These are phyloP conservation scores for Yarrowia sp. DNA, from an alignment of 805 yeast species.

Conservation along the genomic window DNA sequence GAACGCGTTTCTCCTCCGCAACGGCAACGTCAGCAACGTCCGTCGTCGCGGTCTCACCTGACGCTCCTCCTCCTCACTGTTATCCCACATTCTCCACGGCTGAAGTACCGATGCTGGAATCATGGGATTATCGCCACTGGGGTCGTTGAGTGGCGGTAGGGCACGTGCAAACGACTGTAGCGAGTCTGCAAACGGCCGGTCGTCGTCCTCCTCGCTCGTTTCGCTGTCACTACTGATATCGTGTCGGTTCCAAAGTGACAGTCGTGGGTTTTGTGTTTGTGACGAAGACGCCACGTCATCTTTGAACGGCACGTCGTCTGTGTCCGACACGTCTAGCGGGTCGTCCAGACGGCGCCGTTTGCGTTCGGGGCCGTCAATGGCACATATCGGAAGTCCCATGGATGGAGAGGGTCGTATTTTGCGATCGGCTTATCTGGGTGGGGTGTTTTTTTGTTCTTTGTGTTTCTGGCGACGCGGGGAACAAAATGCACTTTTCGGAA, in stretches of 20 bases:
- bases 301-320: background rate
- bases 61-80: background rate
- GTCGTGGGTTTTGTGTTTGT: background rate
- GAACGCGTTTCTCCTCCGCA: background rate
- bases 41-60: background rate
- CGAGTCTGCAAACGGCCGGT: background rate
- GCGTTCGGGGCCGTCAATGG: slow-evolving; percentile 6
- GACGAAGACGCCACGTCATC: background rate
- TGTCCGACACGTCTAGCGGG: background rate
- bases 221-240: slow-evolving; percentile 4
- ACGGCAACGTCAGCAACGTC: background rate
- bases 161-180: background rate
- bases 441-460: too few species aligned
- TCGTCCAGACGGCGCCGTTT: slow-evolving; percentile 17
- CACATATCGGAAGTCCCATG: slow-evolving; percentile 18
- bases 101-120: background rate
- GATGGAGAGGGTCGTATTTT: background rate
- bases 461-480: too few species aligned
- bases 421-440: too few species aligned
- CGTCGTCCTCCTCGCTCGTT: slow-evolving; percentile 2
- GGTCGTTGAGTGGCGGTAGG: background rate
- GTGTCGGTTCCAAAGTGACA: background rate
- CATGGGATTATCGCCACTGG: background rate
- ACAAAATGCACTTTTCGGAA: too few species aligned
- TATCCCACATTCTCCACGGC: slow-evolving; percentile 1